Evolutionary conservation across 345 rosid genomes (phyloP), one percentile per base, ranked within the genome.

Genomic region (Moricandia arvensis): DNA sequence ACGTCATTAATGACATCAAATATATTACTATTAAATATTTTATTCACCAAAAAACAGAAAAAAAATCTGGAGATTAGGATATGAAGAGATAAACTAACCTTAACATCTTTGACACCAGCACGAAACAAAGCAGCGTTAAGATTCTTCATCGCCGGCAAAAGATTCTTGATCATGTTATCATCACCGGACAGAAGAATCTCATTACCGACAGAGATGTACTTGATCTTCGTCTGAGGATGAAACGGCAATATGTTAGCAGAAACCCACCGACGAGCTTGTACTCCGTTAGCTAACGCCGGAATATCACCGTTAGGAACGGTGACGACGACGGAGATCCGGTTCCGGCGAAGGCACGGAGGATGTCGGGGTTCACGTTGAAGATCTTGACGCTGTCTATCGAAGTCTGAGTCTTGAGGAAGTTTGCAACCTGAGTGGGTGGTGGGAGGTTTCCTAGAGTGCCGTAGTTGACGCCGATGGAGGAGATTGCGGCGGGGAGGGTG

Each of bases 401-500:
- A 3, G 97, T 92, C 45, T 68, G 67, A 8, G 96, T 81, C 57
- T 80, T 82, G 34, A 88, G 35, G 82, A 92, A 90, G 66, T 85
- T 82, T 10, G 97, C 93, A n/a, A 92, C 96, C 57, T 86, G 69
- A 1, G 85, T 9, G 0, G 96, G 96, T 0, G 96, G 82, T 0
- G 94, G 96, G 18, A 92, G 97, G 86, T 92, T 90, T 6, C 85
- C 91, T 2, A 86, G 57, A 16, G 92, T 87, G 3, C 97, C 97
- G 68, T 92, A 92, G 88, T 92, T 92, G 6, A 92, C 83, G 0
- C 97, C 97, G n/a, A 92, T 76, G 80, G 90, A 81, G 7, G 68
- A 47, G 60, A 84, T 41, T 30, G 66, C 34, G 70, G 80, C 24
- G 69, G 84, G 75, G 73, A 82, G 80, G 79, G 66, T 59, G 82